Percentiles rank a stretch among this genome's conserved stretches.
Conservation (phyloP, 371 early-diverging fungal genomes). For the Mucor circinelloides region DNA sequence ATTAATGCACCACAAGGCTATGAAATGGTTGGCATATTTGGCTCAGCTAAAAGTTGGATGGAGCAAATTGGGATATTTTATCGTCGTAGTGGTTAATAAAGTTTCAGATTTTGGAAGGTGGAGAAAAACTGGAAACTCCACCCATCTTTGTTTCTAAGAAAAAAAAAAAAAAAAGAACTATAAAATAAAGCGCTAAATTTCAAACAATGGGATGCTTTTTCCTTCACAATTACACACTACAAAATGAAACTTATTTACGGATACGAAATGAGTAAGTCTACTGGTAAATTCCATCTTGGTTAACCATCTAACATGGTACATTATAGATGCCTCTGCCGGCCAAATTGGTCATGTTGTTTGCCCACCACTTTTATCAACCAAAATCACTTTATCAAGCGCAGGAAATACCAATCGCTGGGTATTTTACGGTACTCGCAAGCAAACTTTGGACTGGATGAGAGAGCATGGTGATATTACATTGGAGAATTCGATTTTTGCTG, state of each 20-base stretch:
- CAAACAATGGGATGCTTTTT: neutral
- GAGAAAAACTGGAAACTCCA: constrained; percentile 11
- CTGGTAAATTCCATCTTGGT: neutral
- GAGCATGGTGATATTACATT: constrained; percentile 35
- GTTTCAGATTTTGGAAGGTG: constrained; percentile 10
- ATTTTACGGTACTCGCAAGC: constrained; percentile 47
- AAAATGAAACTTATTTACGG: constrained; percentile 41
- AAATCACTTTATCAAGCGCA: constrained; percentile 42
- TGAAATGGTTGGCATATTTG: constrained; percentile 56
- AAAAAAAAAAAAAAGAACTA: neutral
- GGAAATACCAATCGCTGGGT: constrained; percentile 44
- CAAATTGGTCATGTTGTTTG: constrained; percentile 38
- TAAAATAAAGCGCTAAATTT: constrained; percentile 4
- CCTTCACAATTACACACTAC: neutral
- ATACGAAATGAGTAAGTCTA: constrained; percentile 41
- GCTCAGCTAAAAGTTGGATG: constrained; percentile 53
- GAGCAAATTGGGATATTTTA: constrained; percentile 49
- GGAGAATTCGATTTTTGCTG: constrained; percentile 36
- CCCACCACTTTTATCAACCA: constrained; percentile 42
- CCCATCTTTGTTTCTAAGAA: neutral
- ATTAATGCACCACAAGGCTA: constrained; percentile 52
- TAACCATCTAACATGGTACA: neutral
- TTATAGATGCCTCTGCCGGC: constrained; percentile 16
- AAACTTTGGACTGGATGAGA: constrained; percentile 47
- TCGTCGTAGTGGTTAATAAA: constrained; percentile 3